A percentile compares a stretch with the other conserved stretches of the same genome.
Conservation (phyloP, 495 filamentous ascomycete genomes). For the Saxophila tyrrhenica region DNA sequence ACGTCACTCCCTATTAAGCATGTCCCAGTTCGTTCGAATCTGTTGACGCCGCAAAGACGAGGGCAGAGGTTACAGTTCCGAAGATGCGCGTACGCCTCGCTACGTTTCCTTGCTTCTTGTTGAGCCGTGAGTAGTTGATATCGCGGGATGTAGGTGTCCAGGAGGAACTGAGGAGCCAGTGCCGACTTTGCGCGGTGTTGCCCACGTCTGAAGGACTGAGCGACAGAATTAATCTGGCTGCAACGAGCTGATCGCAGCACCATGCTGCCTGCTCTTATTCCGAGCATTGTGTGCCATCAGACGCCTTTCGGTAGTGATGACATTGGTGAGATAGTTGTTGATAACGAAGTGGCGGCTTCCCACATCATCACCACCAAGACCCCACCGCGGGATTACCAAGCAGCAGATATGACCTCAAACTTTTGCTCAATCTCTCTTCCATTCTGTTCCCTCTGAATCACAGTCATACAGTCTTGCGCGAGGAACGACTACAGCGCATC, state of each 20-base stretch:
- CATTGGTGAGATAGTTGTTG: background rate
- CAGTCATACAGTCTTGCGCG: background rate
- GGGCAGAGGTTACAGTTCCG: slow-evolving; percentile 68
- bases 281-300: background rate
- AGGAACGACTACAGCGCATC: background rate
- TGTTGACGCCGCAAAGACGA: slow-evolving; percentile 59
- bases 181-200: slow-evolving; percentile 34
- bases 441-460: background rate
- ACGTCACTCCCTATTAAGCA: slow-evolving; percentile 62
- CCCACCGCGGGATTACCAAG: background rate
- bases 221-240: too few relatives aligned
- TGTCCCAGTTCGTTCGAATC: slow-evolving; percentile 58
- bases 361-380: background rate
- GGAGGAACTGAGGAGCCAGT: slow-evolving; percentile 64
- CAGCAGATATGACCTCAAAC: background rate
- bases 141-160: slow-evolving; percentile 60
- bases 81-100: slow-evolving; percentile 55
- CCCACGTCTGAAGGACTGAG: too few relatives aligned
- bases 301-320: background rate
- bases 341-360: background rate
- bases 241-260: background rate
- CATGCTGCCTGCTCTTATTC: background rate
- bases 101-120: slow-evolving; percentile 53
- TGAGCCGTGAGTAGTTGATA: slow-evolving; percentile 49
- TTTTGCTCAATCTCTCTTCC: background rate